Percentiles rank a stretch among this genome's conserved stretches.
phyloP scores from a whole-genome alignment of 768 basidiomycete genomes.

The Albatrellus ellisii region DNA sequence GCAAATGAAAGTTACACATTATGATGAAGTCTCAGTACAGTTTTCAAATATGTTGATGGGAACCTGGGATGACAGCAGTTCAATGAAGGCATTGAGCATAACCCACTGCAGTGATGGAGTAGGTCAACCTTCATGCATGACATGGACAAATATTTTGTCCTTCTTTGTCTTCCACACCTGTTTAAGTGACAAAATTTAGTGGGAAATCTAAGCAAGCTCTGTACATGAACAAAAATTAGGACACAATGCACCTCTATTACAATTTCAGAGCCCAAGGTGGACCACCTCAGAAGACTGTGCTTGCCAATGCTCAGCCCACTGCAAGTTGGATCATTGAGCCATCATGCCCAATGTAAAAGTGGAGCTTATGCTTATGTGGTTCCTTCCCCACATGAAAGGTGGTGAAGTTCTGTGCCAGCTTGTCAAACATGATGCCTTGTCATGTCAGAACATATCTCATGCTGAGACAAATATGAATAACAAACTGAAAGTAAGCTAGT shows the following conservation, averaged over 20 bases:
- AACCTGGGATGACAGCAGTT: constrained; percentile 20
- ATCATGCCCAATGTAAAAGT: constrained; percentile 35
- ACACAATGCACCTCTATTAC: constrained; percentile 26
- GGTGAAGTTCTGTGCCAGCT: constrained; percentile 28
- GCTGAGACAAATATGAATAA: background rate
- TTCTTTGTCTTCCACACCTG: constrained; percentile 27
- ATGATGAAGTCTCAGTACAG: no score
- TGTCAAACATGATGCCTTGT: constrained; percentile 32
- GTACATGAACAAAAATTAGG: background rate
- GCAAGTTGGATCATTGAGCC: constrained; percentile 29
- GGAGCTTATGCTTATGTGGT: constrained; percentile 23
- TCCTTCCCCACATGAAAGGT: constrained; percentile 22
- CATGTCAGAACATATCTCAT: background rate
- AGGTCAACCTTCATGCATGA: constrained; percentile 31
- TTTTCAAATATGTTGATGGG: constrained; percentile 21
- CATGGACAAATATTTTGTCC: constrained; percentile 24
- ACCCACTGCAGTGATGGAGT: constrained; percentile 26
- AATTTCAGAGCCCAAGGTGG: constrained; percentile 34
- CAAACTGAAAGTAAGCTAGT: constrained; percentile 30
- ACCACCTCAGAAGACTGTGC: constrained; percentile 26
- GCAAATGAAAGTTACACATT: no score
- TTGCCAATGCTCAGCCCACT: constrained; percentile 27
- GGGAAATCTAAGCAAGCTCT: no score
- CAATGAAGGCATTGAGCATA: constrained; percentile 22
- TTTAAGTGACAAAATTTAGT: background rate